These are phyloP conservation scores for Puccinia triticina DNA, from an alignment of 1,284 basidiomycete genomes.

Conservation along the genomic window DNA sequence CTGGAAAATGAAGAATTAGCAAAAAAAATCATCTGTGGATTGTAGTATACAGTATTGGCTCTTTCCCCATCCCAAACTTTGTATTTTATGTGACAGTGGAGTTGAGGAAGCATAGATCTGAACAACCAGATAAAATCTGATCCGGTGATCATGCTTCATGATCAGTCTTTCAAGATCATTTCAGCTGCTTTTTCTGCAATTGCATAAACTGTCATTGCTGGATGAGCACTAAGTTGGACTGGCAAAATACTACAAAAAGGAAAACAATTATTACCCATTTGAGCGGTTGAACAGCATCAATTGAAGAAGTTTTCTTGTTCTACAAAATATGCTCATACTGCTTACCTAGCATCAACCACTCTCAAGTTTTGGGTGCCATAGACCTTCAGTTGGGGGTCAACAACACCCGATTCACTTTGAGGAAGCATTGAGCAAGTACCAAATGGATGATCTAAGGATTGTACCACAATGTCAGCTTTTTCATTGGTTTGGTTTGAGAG, in stretches of 20 bases:
- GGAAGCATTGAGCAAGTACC: constrained; percentile 63
- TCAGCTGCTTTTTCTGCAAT: constrained; percentile 47
- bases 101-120: too few species aligned
- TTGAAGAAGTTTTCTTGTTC: background rate
- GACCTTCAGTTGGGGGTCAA: constrained; percentile 68
- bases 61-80: too few species aligned
- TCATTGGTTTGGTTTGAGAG: too few species aligned
- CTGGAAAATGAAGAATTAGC: too few species aligned
- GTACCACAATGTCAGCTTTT: background rate
- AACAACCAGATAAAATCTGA: too few species aligned
- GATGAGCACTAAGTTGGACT: constrained; percentile 40
- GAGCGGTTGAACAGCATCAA: background rate
- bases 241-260: constrained; percentile 17
- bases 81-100: too few species aligned
- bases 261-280: too few species aligned
- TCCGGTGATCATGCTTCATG: too few species aligned
- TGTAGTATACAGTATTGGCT: too few species aligned
- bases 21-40: too few species aligned
- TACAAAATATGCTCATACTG: too few species aligned
- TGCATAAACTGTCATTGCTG: constrained; percentile 37
- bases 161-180: constrained; percentile 17
- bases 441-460: constrained; percentile 57
- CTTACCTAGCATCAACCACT: constrained; percentile 59
- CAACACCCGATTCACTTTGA: constrained; percentile 62
- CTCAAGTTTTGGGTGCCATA: constrained; percentile 72